phyloP scores from a whole-genome alignment of 108 stramenopile genomes.

The Schizochytrium sp. region DNA sequence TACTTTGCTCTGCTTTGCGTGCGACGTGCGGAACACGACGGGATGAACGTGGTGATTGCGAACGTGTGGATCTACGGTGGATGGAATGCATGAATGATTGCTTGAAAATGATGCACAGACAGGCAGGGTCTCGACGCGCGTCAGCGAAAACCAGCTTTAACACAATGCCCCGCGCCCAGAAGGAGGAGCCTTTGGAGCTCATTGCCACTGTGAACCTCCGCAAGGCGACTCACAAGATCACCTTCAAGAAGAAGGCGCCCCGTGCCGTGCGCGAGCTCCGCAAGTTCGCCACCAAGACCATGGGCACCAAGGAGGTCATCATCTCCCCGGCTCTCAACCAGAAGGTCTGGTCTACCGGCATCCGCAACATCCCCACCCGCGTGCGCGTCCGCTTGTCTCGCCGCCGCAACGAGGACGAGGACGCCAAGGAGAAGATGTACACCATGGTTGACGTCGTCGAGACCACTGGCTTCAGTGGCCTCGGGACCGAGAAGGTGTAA shows the following conservation, averaged over 20 bases:
- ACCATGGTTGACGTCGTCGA: conserved; percentile 88
- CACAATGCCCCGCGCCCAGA: neutral
- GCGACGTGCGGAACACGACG: too few relatives aligned
- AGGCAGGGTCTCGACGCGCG: too few relatives aligned
- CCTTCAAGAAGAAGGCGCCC: conserved; percentile 92
- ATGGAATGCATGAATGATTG: too few relatives aligned
- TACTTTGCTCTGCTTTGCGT: too few relatives aligned
- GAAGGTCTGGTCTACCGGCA: conserved; percentile 78
- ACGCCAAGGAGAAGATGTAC: conserved; percentile 94
- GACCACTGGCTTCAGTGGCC: conserved; percentile 83
- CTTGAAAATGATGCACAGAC: too few relatives aligned
- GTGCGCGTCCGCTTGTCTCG: conserved; percentile 90
- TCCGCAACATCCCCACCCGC: conserved; percentile 89
- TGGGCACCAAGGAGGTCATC: conserved; percentile 90
- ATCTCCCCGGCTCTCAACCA: conserved; percentile 76
- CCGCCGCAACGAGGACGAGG: conserved; percentile 97
- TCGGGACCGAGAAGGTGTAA: conserved; percentile 82
- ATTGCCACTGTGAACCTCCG: conserved; percentile 86
- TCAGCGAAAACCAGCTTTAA: too few relatives aligned
- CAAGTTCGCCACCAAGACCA: conserved; percentile 81
- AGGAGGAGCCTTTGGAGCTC: neutral
- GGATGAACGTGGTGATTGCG: too few relatives aligned
- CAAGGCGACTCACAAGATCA: conserved; percentile 78
- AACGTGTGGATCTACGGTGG: too few relatives aligned
- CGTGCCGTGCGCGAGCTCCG: conserved; percentile 92